A percentile compares a stretch with the other conserved stretches of the same genome.
Evolutionary conservation across 148 eudicot species (phyloP).

Genomic region (Fallopia convolvulus): DNA sequence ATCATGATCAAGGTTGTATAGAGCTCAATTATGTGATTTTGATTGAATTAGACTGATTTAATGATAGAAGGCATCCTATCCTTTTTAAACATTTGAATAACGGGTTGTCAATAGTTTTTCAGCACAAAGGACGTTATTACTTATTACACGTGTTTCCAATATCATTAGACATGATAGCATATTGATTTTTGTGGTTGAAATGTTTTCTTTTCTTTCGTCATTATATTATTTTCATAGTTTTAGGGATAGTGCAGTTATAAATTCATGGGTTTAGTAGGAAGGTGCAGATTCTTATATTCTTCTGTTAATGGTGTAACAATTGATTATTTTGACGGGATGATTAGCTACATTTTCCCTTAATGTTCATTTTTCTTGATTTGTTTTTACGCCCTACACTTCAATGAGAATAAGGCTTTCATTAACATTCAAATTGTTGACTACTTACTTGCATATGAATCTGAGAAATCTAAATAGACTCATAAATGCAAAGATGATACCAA

Average conservation of each 20-base stretch:
- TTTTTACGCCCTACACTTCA: too few species aligned
- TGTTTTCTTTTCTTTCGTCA: background rate
- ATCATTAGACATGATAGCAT: background rate
- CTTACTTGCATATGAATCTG: too few species aligned
- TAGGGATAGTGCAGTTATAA: background rate
- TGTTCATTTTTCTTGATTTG: too few species aligned
- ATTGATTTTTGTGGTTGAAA: background rate
- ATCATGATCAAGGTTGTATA: background rate
- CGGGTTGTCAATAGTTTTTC: background rate
- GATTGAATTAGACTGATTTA: background rate
- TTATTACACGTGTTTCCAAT: background rate
- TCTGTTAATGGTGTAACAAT: conserved; percentile 11
- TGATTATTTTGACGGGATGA: too few species aligned
- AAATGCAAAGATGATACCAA: too few species aligned
- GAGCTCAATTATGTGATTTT: background rate
- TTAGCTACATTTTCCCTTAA: too few species aligned
- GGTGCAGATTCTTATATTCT: background rate
- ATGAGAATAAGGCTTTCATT: too few species aligned
- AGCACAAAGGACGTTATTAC: background rate
- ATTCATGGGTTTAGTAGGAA: background rate
- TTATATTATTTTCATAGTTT: background rate
- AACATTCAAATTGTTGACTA: too few species aligned
- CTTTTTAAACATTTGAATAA: background rate
- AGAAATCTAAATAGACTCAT: too few species aligned
- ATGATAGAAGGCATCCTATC: background rate